Base-by-base conservation (phyloP, 768 basidiomycete species). In the Termitomyces sp. region DNA sequence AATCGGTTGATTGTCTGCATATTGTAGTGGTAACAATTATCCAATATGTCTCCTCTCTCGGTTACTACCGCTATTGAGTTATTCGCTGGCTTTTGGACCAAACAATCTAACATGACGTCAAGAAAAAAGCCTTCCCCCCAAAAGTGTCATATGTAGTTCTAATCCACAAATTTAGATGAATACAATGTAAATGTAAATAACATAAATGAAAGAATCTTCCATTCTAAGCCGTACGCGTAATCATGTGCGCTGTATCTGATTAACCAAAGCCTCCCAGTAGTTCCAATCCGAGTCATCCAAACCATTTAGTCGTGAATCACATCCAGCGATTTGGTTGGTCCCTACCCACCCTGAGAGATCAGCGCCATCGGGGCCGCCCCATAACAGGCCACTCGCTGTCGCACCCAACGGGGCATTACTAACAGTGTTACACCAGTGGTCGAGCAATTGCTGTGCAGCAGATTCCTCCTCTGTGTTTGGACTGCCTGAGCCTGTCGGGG, bases 1-100 rank as follows among this genome's bases (percentile, higher is more conserved):
- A 95, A 95, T 44, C 94, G 86, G 71, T 93, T 95, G 69, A 98
- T 89, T 36, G 87, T 74, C 72, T 93, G 91, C 91, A 94, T 93
- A 51, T 50, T 63, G 43, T 33, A 47, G 44, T 30, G 23, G 30
- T 32, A 50, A 50, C 14, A 50, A 18, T 18, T 8, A 40, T 18
- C 16, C 38, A 40, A 18, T 30, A 18, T 30, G 14, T 53, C 1
- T 14, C 8, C 16, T 16, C n/a, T 10, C 50, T 53, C 52, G 52
- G 52, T 28, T 32, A 14, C n/a, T 43, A 4, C 53, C 53, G 40
- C 14, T 1, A 54, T 53, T 9, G 5, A 7, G 32, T 53, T 53
- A 18, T 53, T 26, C 38, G 3, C 10, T 30, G 30, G 28, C 52
- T 41, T 40, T 30, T 41, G 18, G 5, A 20, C n/a, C 40, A 53